These are phyloP conservation scores for Dactylis glomerata DNA, from an alignment of 176 grass and related monocot species.

Conservation along the genomic window DNA sequence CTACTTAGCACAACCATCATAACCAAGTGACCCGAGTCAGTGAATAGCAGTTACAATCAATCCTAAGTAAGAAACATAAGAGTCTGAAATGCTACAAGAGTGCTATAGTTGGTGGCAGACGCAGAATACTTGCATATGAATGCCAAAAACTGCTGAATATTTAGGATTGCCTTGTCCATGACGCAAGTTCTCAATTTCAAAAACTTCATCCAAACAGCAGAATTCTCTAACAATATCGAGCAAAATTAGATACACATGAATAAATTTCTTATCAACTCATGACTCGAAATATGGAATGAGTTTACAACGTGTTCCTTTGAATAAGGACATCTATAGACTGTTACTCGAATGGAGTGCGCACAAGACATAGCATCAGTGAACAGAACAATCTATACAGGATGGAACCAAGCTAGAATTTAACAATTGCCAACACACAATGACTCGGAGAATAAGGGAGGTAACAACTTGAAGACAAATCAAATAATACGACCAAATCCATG, in stretches of 20 bases:
- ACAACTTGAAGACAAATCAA: conserved; percentile 15
- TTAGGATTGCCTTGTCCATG: not conserved
- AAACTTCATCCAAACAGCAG: not conserved
- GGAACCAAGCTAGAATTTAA: not conserved
- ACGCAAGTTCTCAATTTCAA: not conserved
- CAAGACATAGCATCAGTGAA: not conserved
- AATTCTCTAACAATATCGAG: conserved; percentile 31
- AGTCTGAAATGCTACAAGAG: not conserved
- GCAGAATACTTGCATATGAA: not conserved
- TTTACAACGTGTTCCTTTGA: not conserved
- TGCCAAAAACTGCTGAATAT: not conserved
- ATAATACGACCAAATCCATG: too few relatives aligned
- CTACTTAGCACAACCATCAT: not conserved
- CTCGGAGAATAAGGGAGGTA: not conserved
- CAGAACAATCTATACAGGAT: not conserved
- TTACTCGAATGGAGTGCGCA: conserved; percentile 20
- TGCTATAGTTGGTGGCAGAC: not conserved
- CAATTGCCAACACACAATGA: not conserved
- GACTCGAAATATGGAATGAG: conserved; percentile 16
- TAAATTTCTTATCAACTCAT: conserved; percentile 15
- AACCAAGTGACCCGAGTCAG: not conserved
- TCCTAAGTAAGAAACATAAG: not conserved
- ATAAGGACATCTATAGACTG: not conserved
- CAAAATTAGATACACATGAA: conserved; percentile 8
- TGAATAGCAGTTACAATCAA: not conserved